Percentiles rank a stretch among this genome's conserved stretches.
Conservation (phyloP, 2,329 filamentous ascomycete species). For the Geosmithia morbida region DNA sequence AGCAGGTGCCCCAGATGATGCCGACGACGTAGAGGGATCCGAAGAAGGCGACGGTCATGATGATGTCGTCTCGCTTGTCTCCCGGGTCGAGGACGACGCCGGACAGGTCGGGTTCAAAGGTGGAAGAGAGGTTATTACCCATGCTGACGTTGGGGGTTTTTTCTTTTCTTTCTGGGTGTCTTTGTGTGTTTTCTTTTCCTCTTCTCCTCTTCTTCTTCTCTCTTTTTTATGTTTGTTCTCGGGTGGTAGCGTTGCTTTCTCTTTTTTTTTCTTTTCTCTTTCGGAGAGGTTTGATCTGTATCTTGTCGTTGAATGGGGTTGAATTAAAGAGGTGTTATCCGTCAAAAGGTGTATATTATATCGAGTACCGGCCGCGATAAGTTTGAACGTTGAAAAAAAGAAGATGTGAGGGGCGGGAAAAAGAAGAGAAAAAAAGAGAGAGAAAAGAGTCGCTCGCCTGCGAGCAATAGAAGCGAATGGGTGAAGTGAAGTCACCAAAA, state of each 20-base stretch:
- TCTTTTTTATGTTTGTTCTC: too few relatives aligned
- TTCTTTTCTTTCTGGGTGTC: neutral
- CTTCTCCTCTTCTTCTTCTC: neutral
- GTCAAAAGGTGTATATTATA: too few relatives aligned
- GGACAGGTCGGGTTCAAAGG: conserved; percentile 21
- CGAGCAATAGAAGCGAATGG: too few relatives aligned
- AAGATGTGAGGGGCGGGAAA: too few relatives aligned
- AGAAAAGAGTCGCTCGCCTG: too few relatives aligned
- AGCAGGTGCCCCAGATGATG: conserved; percentile 26
- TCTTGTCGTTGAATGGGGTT: neutral
- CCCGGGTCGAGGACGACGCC: conserved; percentile 13
- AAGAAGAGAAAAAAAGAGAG: too few relatives aligned
- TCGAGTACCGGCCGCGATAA: too few relatives aligned
- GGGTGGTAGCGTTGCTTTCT: neutral
- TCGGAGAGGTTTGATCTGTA: neutral
- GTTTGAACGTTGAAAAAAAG: too few relatives aligned
- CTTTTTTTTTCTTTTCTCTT: neutral
- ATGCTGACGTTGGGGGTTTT: conserved; percentile 10
- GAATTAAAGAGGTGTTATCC: too few relatives aligned
- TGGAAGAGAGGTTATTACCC: conserved; percentile 25
- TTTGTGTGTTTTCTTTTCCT: neutral
- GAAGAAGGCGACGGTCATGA: conserved; percentile 19
- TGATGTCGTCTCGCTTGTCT: conserved; percentile 15
- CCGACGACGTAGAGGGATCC: conserved; percentile 18
- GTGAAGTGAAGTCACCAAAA: too few relatives aligned